Evolutionary conservation across 2,329 filamentous ascomycete genomes (phyloP), one percentile per base, ranked within the genome.

Genomic region (Diplocarpon mali): DNA sequence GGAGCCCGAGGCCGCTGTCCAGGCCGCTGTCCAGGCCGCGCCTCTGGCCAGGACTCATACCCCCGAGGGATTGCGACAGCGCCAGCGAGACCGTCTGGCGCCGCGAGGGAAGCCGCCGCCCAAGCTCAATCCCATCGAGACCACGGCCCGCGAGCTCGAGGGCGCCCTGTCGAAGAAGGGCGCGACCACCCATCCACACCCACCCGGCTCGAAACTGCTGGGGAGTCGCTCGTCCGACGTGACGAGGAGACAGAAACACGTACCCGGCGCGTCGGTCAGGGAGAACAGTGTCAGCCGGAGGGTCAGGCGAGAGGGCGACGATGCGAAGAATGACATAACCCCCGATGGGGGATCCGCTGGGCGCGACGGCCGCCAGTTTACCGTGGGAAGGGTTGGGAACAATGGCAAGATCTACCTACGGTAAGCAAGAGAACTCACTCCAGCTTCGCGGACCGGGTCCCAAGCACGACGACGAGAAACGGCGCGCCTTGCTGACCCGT

Each of bases 341-440:
- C 70, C 74, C 10, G 81, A 85, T 57, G 73, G 73, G 47, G 66
- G 70, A 46, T 75, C 78, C 38, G 75, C 70, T 44, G 73, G 75
- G 29, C 51, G 59, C 47, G 60, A 60, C 54, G 60, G 60, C 13
- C 51, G 60, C 34, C 59, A 61, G 57, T 89, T 90, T 61, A 80
- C 83, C 2, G 85, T 90, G 44, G 78, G 81, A 40, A 89, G 88
- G 62, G 84, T 90, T 48, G 84, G 84, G 17, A 85, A 87, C 60
- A 87, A 88, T 64, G 85, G 85, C 32, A 79, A 80, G 60, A 85
- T 90, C 63, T 90, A 87, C 64, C 62, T 90, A 54, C 84, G 83
- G 83, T 89, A 77, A 60, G 75, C 30, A 17, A n/a, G 24, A 40
- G 45, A 30, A 58, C 10, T 48, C 50, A 5, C 30, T 32, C 3